Evolutionary conservation across 192 early-diverging fungal species (phyloP).

Genomic region (Anaeromyces robustus): DNA sequence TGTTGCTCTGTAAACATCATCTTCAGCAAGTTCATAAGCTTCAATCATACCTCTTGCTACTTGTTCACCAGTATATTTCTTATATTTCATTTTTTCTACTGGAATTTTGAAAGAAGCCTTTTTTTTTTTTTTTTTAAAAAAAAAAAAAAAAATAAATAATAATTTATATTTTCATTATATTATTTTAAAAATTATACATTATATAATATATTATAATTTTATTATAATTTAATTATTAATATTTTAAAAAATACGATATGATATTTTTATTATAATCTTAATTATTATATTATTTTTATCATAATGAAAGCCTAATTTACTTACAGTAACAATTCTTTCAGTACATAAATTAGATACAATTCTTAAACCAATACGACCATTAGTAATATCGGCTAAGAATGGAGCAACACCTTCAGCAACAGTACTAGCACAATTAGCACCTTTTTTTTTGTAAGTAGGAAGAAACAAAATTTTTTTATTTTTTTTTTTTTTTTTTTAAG

Average conservation of each 20-base stretch:
- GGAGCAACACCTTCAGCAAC: constrained; percentile 58
- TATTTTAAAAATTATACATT: too few relatives aligned
- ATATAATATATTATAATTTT: too few relatives aligned
- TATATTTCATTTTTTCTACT: constrained; percentile 41
- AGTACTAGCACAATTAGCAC: constrained; percentile 48
- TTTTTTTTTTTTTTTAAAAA: not conserved
- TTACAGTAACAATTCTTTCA: constrained; percentile 42
- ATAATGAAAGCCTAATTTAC: not conserved
- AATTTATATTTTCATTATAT: not conserved
- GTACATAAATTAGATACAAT: constrained; percentile 55
- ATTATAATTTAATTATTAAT: too few relatives aligned
- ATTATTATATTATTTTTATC: too few relatives aligned
- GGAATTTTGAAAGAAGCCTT: constrained; percentile 43
- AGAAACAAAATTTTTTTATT: too few relatives aligned
- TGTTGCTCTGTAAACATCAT: constrained; percentile 53
- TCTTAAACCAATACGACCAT: constrained; percentile 39
- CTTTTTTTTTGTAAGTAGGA: not conserved
- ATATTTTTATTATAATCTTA: too few relatives aligned
- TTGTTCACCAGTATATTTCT: constrained; percentile 36
- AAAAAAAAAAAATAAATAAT: constrained; percentile 2
- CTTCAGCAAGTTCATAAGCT: constrained; percentile 49
- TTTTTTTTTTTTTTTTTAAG: too few relatives aligned
- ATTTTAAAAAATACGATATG: too few relatives aligned
- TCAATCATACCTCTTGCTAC: constrained; percentile 49
- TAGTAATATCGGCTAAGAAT: constrained; percentile 26